Base-by-base conservation (phyloP, 2,329 filamentous ascomycete species). In the Monosporascus ibericus region DNA sequence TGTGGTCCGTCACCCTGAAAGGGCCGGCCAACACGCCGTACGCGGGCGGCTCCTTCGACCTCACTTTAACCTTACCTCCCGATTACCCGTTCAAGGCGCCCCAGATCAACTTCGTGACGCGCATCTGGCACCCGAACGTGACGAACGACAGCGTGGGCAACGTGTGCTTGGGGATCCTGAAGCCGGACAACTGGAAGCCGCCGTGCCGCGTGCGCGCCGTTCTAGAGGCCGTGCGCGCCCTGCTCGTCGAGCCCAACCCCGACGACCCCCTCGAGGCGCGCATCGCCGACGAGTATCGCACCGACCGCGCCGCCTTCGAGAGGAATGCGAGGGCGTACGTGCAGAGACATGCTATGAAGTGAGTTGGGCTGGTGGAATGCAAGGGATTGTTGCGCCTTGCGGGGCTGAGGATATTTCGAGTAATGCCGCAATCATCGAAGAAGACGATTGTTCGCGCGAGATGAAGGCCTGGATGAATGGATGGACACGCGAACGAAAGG, bases 71-170 rank as follows among this genome's bases (percentile, higher is more conserved):
- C 40, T 83, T 96, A 11, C 90, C 91, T 15, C 73, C 76, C 61
- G 86, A 90, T 65, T 96, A 95, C 76, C 91, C 91, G 37, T 96
- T 95, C 84, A 94, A 94, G 72, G 84, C 90, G 22, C 91, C 91
- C 17, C 75, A 80, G 55, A 79, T 95, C 61, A 84, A 80, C 66
- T 95, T 96, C 79, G 75, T 77, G 59, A 96, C 91, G 49, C 92
- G 92, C 73, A 88, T 96, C 77, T 96, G 95, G 80, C 92, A 96
- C 75, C 91, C 92, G 44, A 96, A 96, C 73, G 82, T 96, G 54
- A 90, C 87, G 66, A 94, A 95, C 78, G 91, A 95, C 70, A 80
- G 82, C 66, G 82, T 84, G 60, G 92, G 92, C 56, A 86, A 80
- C 72, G 89, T 96, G 82, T 96, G 92, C 72, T 78, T 96, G 44